Evolutionary conservation across 441 rosid genomes (phyloP), one percentile per base, ranked within the genome.

Genomic region (Erodium moschatum): DNA sequence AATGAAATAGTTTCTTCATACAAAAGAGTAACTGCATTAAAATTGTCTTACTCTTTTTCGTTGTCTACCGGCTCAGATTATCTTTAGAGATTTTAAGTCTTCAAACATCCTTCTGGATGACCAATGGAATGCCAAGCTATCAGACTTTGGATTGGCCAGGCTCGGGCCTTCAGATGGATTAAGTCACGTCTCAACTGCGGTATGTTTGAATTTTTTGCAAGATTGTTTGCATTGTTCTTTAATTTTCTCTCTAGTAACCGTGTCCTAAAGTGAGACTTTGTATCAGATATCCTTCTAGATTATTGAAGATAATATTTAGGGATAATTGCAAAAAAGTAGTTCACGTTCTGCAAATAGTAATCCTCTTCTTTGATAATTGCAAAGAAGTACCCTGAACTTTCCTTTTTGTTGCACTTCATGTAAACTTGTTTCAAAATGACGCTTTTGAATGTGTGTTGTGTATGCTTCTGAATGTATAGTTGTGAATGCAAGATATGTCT

Each of bases 141-240:
- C 98, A 33, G 98, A 93, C 80, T 93, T 90, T 68, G 97, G 98
- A 69, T 76, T 93, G 79, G 98, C 96, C 61, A 86, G 98, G 74
- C 80, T 90, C 73, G 98, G 98, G 66, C 98, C 96, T 69, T 12
- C 84, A 31, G 95, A 87, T 74, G 97, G 98, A 75, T 76, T 86
- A 70, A 93, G 97, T 31, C 98, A 93, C 78, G 95, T 93, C 65
- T 87, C 96, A 11, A 93, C 97, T 42, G 87, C 87, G 75, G 97
- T 90, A 86, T 69, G 86, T 68, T 70, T 69, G 5, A 40, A 12
- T 40, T 44, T 63, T 27, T 19, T 11, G 9, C 50, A 44, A 10
- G 50, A 44, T 35, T 5, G 8, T 35, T 5, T 35, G 40, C 40
- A 35, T 35, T 35, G 9, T 35, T 35, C 40, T 7, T 35, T 35